phyloP scores from a whole-genome alignment of 2,329 filamentous ascomycete species.

The Microsporum canis region DNA sequence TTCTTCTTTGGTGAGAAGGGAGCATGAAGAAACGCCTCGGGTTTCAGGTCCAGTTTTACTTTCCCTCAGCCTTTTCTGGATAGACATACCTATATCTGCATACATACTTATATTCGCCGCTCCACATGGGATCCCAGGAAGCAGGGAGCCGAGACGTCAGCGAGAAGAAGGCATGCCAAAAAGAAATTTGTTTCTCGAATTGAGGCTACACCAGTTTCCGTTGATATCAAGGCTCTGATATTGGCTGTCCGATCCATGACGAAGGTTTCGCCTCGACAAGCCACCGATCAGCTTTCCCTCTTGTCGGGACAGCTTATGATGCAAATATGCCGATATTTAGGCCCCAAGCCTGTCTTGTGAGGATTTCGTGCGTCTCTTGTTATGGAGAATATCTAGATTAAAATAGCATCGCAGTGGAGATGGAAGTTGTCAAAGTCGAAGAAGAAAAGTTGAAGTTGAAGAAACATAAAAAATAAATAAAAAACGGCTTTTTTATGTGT shows the following conservation, averaged over 20 bases:
- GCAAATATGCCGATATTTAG: neutral
- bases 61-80: neutral
- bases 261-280: neutral
- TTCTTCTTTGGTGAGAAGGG: neutral
- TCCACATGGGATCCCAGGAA: conserved; percentile 1
- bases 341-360: neutral
- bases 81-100: neutral
- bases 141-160: neutral
- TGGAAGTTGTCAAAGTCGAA: neutral
- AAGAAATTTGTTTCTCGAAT: neutral
- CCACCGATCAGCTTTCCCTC: neutral
- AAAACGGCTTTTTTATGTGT: neutral
- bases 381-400: neutral
- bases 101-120: neutral
- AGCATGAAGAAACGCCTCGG: neutral
- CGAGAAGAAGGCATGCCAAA: neutral
- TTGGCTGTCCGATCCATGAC: neutral
- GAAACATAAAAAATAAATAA: neutral
- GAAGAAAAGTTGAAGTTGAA: neutral
- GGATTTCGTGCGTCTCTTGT: neutral
- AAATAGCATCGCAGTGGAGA: neutral
- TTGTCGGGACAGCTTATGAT: neutral
- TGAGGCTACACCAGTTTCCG: neutral
- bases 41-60: neutral
- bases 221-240: neutral